Evolutionary conservation across 805 yeast genomes (phyloP).

Genomic region (Metschnikowia aberdeeniae): DNA sequence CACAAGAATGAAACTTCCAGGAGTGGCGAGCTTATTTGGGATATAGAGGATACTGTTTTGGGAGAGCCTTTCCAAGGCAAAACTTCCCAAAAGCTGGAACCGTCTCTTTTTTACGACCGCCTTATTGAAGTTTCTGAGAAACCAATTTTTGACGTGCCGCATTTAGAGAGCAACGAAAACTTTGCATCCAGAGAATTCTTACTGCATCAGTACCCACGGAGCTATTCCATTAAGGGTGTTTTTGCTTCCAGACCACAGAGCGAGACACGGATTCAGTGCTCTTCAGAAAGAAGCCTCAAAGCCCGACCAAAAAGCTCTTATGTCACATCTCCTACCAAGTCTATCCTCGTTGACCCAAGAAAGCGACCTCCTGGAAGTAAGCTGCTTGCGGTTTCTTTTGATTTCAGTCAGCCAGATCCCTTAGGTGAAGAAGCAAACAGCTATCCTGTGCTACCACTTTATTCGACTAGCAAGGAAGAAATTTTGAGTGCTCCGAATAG

Average conservation of each 20-base stretch:
- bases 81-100: not conserved
- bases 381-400: not conserved
- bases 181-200: not conserved
- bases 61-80: not conserved
- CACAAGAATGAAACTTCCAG: too few species aligned
- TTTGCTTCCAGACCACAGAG: not conserved
- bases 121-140: not conserved
- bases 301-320: not conserved
- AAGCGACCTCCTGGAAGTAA: conserved; percentile 1
- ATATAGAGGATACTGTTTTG: too few species aligned
- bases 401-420: conserved; percentile 5
- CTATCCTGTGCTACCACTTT: conserved; percentile 2
- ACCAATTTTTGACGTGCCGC: not conserved
- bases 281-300: not conserved
- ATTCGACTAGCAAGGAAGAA: not conserved
- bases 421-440: conserved; percentile 3
- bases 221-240: not conserved
- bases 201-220: not conserved
- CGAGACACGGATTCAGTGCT: not conserved
- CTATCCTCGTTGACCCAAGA: not conserved
- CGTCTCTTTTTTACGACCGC: not conserved
- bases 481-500: not conserved
- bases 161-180: not conserved
- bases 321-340: not conserved
- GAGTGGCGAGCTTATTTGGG: too few species aligned